Base-by-base conservation (phyloP, 306 rosid genomes). In the Myrica gale region DNA sequence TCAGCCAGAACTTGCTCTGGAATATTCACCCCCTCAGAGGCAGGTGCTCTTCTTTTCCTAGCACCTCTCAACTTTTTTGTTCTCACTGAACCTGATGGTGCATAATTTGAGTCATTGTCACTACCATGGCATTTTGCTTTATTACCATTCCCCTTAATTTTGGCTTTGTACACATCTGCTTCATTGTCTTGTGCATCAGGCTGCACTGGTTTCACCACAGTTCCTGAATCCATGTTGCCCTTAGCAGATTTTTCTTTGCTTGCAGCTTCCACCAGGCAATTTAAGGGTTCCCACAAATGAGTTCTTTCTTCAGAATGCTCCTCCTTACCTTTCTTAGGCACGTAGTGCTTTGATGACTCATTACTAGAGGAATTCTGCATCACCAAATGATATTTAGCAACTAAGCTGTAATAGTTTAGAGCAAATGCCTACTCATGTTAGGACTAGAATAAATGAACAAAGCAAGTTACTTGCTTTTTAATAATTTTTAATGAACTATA, bases 351-450 rank as follows among this genome's bases (percentile, higher is more conserved):
- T 47, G 74, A 70, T 17, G 81, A 81, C 57, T 80, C 80, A 66
- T 68, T 54, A 63, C 79, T 79, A 20, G 77, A 70, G 68, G 62
- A 19, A 53, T 47, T 77, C 94, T 87, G 85, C 80, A 79, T 68
- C 70, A 76, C 44, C 47, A 44, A 9, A 41, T 7, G 23, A 81
- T 57, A 74, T 8, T 68, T 50, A 19, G 16, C 44, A 54, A 84
- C 65, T 61, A 71, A 65, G 74, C 50, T 17, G 79, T 45, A 74
- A 79, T 20, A 16, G 46, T 52, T 65, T 53, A 45, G 58, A 70
- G 70, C 67, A 69, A 17, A 68, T 13, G 53, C 72, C 62, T 58
- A 44, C 75, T 42, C 19, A 82, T 57, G 50, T 76, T 37, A 19
- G 11, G 5, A 46, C 32, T 26, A 26, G 51, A 7, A 78, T 11